phyloP scores from a whole-genome alignment of 2,329 filamentous ascomycete species.

The Pseudomassariella vexata region DNA sequence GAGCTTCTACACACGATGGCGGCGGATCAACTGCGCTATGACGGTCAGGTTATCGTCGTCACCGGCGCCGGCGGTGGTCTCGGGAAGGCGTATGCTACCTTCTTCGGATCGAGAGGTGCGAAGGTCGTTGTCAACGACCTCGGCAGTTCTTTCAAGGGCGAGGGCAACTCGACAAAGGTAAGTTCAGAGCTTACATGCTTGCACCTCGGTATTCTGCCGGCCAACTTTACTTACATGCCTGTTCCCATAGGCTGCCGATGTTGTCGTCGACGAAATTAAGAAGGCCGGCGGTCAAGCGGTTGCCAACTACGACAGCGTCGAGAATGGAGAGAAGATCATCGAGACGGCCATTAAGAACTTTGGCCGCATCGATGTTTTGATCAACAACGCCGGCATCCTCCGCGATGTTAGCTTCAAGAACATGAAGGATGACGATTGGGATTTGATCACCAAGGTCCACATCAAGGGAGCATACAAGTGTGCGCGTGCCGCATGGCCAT shows the following conservation, averaged over 20 bases:
- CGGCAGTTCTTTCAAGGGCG: slow-evolving; percentile 87
- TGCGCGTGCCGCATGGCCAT: slow-evolving; percentile 86
- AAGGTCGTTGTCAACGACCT: slow-evolving; percentile 97
- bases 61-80: slow-evolving; percentile 81
- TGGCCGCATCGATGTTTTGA: slow-evolving; percentile 85
- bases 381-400: slow-evolving; percentile 97
- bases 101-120: slow-evolving; percentile 87
- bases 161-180: slow-evolving; percentile 83
- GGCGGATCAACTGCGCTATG: slow-evolving; percentile 56
- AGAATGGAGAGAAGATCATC: slow-evolving; percentile 91
- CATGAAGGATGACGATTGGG: slow-evolving; percentile 96
- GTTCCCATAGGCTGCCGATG: slow-evolving; percentile 63
- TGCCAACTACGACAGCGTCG: slow-evolving; percentile 94
- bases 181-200: slow-evolving; percentile 21
- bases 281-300: slow-evolving; percentile 89
- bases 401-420: slow-evolving; percentile 98
- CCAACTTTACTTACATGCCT: slow-evolving; percentile 15
- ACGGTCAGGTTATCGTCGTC: slow-evolving; percentile 83
- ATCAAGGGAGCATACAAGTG: slow-evolving; percentile 94
- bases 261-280: slow-evolving; percentile 78
- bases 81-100: slow-evolving; percentile 76
- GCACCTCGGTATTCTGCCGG: not conserved
- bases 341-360: slow-evolving; percentile 75
- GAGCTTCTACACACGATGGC: slow-evolving; percentile 19
- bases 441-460: slow-evolving; percentile 88